Evolutionary conservation across 2,329 filamentous ascomycete genomes (phyloP), one percentile per base, ranked within the genome.

Genomic region (Spiromastix sp.): DNA sequence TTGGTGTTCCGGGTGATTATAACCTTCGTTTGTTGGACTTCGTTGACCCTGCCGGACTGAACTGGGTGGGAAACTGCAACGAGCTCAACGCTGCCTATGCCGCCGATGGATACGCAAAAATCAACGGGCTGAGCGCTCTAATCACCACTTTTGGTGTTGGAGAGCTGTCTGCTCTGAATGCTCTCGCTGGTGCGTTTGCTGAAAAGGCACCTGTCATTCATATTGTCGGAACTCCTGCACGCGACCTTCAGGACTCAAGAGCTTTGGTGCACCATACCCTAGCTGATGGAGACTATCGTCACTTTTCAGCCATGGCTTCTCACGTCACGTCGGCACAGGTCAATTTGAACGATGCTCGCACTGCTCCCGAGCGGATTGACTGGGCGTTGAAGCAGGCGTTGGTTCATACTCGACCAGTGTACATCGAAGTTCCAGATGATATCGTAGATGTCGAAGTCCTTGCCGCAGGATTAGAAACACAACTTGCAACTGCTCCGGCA

Each of bases 61-160:
- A 43, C 10, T 66, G 62, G 62, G 63, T 70, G 8, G 71, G 71
- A 40, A 75, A 70, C 41, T 61, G 65, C 36, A 77, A 76, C 44
- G 72, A 77, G 50, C 63, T 77, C 31, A 75, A 75, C 0, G 68
- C 70, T 2, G 39, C 42, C 28, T 44, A 44, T 22, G 42, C 42
- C 16, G 42, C 42, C n/a, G 73, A 77, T 42, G 73, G 70, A 2
- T 77, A 77, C 43, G 64, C 68, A 3, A 57, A 72, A 9, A 61
- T 72, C 39, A 72, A 72, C 42, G 67, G 68, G 4, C 52, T 69
- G 5, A 63, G 57, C 22, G 42, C 35, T 7, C 38, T 44, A n/a
- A 28, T 77, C 20, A 78, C 74, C 1, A 76, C 74, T 0, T 75
- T 75, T 45, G 74, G 73, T 4, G 74, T 78, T 1, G 74, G 74